Evolutionary conservation across 352 stramenopile genomes (phyloP), one percentile per base, ranked within the genome.

Genomic region (Thraustotheca clavata): DNA sequence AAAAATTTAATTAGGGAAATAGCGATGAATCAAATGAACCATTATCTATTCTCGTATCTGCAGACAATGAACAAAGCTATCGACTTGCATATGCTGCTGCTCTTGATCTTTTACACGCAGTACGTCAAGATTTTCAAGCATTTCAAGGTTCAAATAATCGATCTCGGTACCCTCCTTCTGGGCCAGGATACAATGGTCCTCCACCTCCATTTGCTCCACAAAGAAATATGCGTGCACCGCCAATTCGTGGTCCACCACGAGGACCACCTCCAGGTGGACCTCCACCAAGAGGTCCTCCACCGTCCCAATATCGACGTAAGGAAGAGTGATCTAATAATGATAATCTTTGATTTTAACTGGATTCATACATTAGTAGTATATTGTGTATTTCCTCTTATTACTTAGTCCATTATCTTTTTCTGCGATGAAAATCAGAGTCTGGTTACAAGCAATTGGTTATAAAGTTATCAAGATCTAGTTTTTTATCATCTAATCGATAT

Each of bases 31-130:
- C 70, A 8, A 80, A 83, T 49, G 86, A 95, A 61, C 86, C 86
- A 22, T 68, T 95, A 6, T 88, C 89, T 77, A 73, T 95, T 27
- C 69, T 93, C 18, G 80, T 95, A 5, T 92, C 86, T 27, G 83
- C 86, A 0, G 86, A 93, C 48, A 95, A 88, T 43, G 86, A 95
- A 24, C 83, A 79, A 36, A 92, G 83, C 60, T 91, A 92, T 63
- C 78, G 77, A 27, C 81, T 91, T 29, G 86, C 86, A 3, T 88
- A 79, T 20, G 78, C 86, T 20, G 70, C 88, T 27, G 80, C 80
- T 24, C 72, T 67, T 35, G 77, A 91, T 46, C 61, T 95, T 48
- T 71, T 95, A 26, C 71, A 69, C 41, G 69, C 72, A 47, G 88
- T 95, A 67, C 83, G 87, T 59, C 80, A 75, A 33, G 86, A 95